Evolutionary conservation across 2,329 filamentous ascomycete species (phyloP), one percentile per base, ranked within the genome.

Genomic region (Fonsecaea multimorphosa): DNA sequence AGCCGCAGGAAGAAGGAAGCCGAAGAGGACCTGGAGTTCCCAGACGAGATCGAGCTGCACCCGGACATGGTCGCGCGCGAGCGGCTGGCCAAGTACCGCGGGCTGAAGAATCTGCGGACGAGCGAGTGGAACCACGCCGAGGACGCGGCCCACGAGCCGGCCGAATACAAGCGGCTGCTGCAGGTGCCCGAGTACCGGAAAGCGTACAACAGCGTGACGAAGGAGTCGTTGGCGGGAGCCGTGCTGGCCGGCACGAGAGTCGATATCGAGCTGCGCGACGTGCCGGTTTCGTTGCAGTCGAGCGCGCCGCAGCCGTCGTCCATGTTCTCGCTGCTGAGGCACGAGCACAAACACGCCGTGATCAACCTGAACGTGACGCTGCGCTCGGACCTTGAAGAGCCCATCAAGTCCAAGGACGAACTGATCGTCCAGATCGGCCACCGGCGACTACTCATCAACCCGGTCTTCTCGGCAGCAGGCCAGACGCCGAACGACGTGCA

Each of bases 401-500:
- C 94, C 0, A 85, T 99, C 76, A 95, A 93, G 80, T 89, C 93
- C 31, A 99, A 99, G 83, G 91, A 95, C 73, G 91, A 97, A 76
- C 82, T 99, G 67, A 89, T 99, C 67, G 85, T 96, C 62, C 95
- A 98, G 79, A 96, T 91, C 75, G 95, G 95, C 24, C 89, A 94
- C 11, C 89, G 95, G 58, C 87, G 95, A 58, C 89, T 97, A 74
- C 82, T 93, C 65, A 88, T 97, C 79, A 94, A 95, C 74, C 95
- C 95, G 11, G 83, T 98, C 53, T 97, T 94, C 83, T 97, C 93
- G 0, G 87, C 91, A 75, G 84, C 87, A n/a, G 94, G 93, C 63
- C 92, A 90, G 75, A 97, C 94, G 0, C 91, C 92, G 55, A 98
- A 98, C 80, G 90, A 99, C 75, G 93, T 99, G 14, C 93, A 98